Evolutionary conservation across 495 filamentous ascomycete species (phyloP).

Genomic region (Parathielavia hyrcaniae): DNA sequence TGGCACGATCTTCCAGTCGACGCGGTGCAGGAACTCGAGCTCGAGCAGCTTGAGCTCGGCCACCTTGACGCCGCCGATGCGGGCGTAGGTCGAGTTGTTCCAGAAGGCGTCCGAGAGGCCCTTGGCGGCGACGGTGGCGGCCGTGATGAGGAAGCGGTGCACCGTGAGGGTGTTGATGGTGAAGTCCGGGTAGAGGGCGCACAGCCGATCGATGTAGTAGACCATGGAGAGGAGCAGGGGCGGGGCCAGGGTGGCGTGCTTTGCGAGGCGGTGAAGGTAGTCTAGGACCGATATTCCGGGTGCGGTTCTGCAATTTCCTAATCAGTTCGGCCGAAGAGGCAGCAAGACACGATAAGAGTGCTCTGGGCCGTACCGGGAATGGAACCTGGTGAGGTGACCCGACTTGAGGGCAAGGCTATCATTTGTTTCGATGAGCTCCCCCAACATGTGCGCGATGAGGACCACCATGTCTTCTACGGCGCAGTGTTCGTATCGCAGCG

Average conservation of each 20-base stretch:
- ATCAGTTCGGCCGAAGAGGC: slow-evolving; percentile 19
- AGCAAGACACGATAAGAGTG: neutral
- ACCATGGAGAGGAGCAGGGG: slow-evolving; percentile 99
- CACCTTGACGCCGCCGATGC: slow-evolving; percentile 84
- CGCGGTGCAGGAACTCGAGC: slow-evolving; percentile 80
- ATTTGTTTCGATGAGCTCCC: slow-evolving; percentile 88
- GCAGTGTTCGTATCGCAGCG: slow-evolving; percentile 68
- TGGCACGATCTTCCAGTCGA: slow-evolving; percentile 95
- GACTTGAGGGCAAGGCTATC: slow-evolving; percentile 79
- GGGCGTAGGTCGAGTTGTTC: slow-evolving; percentile 93
- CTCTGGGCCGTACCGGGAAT: slow-evolving; percentile 63
- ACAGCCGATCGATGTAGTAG: slow-evolving; percentile 96
- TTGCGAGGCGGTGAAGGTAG: slow-evolving; percentile 85
- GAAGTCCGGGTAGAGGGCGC: slow-evolving; percentile 83
- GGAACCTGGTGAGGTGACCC: slow-evolving; percentile 84
- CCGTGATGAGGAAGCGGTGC: slow-evolving; percentile 92
- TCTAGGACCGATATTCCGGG: slow-evolving; percentile 90
- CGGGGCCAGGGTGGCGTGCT: slow-evolving; percentile 86
- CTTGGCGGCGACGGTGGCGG: slow-evolving; percentile 91
- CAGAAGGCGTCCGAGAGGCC: slow-evolving; percentile 94
- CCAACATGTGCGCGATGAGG: slow-evolving; percentile 89
- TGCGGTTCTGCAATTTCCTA: slow-evolving; percentile 54
- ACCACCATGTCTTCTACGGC: slow-evolving; percentile 77
- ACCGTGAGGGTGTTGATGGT: slow-evolving; percentile 92
- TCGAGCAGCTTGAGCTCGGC: slow-evolving; percentile 88